Evolutionary conservation across 352 stramenopile genomes (phyloP), one percentile per base, ranked within the genome.

Genomic region (Globisporangium middletonii): DNA sequence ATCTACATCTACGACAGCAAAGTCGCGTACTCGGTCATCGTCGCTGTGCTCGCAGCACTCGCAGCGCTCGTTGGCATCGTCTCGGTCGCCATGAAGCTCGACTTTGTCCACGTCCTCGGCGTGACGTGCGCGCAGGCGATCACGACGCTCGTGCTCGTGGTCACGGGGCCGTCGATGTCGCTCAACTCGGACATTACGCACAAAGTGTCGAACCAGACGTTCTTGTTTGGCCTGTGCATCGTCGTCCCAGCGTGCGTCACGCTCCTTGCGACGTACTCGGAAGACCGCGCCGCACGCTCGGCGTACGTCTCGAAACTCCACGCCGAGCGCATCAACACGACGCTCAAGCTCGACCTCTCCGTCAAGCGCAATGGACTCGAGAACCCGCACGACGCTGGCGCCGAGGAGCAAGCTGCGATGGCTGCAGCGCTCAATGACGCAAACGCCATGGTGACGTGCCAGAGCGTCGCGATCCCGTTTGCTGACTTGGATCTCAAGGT

Each of bases 251-350:
- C 79, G 3, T 72, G 72, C 16, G 73, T 89, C 46, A 79, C 77
- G 18, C 61, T 93, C 9, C 75, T 86, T 53, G 80, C 83, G 7
- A 91, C 79, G 28, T 91, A 93, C 48, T 86, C 79, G 2, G 77
- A 89, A 64, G 83, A 93, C 54, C 78, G 83, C 38, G 76, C 78
- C 2, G 67, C 75, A 1, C 73, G 83, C 0, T 80, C 88, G 47
- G 80, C 79, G 6, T 93, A 90, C 54, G 79, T 77, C 0, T 88
- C 76, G 0, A 88, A 89, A 68, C 66, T 89, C 12, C 77, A 76
- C 53, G 83, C 80, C 0, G 80, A 93, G 48, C 76, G 83, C 6
- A 84, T 93, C 54, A 93, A 93, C 60, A 93, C 81, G 50, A 83
- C 80, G 42, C 65, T 93, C 5, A 93, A 91, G 52, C 59, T 90